Conservation (phyloP, 2,329 filamentous ascomycete genomes). For the Scortechinia acanthostroma region DNA sequence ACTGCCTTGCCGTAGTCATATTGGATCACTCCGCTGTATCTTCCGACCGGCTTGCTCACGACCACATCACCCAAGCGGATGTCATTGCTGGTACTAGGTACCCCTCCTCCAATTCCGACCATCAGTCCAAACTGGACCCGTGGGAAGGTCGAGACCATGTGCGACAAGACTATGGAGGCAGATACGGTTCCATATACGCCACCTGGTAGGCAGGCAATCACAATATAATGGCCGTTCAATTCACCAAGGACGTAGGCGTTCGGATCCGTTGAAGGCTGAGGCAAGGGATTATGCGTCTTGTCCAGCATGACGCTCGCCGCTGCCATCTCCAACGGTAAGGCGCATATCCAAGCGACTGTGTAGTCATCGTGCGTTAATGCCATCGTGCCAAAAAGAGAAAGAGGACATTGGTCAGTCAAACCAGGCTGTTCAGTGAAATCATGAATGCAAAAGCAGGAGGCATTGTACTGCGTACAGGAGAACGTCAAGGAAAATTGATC, state of each 20-base stretch:
- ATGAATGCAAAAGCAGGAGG: not conserved
- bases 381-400: not conserved
- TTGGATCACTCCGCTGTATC: conserved; percentile 5
- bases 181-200: conserved; percentile 7
- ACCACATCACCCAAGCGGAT: not conserved
- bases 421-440: not conserved
- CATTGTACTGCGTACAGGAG: not conserved
- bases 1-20: conserved; percentile 6
- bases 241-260: conserved; percentile 8
- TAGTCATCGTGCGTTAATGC: conserved; percentile 6
- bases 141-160: conserved; percentile 9
- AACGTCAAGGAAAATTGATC: not conserved
- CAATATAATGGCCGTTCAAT: conserved; percentile 9
- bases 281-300: conserved; percentile 5
- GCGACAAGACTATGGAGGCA: conserved; percentile 8
- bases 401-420: not conserved
- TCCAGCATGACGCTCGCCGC: conserved; percentile 10
- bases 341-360: conserved; percentile 11
- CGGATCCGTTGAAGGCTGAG: conserved; percentile 5
- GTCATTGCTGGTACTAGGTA: not conserved
- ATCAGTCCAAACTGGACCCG: conserved; percentile 8
- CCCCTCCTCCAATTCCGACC: conserved; percentile 9
- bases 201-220: conserved; percentile 9
- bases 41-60: not conserved
- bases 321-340: conserved; percentile 8